Evolutionary conservation across 208 protist species (phyloP).

Genomic region (Histomonas meleagridis): DNA sequence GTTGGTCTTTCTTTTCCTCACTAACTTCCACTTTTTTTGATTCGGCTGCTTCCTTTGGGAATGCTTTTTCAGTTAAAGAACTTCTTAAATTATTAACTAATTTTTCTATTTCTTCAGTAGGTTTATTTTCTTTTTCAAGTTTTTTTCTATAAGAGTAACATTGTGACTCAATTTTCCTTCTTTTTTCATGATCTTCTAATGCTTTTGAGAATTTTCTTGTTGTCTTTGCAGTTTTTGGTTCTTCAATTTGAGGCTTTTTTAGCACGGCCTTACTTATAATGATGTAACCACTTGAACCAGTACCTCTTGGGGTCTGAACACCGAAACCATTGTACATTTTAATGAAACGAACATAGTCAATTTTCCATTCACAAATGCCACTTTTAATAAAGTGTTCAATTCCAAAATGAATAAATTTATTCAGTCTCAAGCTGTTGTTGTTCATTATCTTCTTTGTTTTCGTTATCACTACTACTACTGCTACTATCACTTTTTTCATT

Average conservation of each 20-base stretch:
- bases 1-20: too few species aligned
- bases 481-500: too few species aligned
- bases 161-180: background rate
- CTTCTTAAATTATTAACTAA: background rate
- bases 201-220: background rate
- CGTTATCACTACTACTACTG: too few species aligned
- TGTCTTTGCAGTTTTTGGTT: background rate
- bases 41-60: background rate
- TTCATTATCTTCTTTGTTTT: too few species aligned
- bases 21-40: too few species aligned
- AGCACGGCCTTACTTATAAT: background rate
- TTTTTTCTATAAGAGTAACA: background rate
- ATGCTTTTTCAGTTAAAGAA: background rate
- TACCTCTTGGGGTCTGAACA: background rate
- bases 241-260: background rate
- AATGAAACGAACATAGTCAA: too few species aligned
- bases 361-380: too few species aligned
- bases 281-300: conserved; percentile 15
- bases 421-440: too few species aligned
- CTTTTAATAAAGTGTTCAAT: too few species aligned
- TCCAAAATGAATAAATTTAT: too few species aligned
- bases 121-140: background rate
- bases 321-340: conserved; percentile 31
- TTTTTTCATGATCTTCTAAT: background rate
- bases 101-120: background rate